Conservation (phyloP, 805 yeast species). For the Komagataella kurtzmanii region DNA sequence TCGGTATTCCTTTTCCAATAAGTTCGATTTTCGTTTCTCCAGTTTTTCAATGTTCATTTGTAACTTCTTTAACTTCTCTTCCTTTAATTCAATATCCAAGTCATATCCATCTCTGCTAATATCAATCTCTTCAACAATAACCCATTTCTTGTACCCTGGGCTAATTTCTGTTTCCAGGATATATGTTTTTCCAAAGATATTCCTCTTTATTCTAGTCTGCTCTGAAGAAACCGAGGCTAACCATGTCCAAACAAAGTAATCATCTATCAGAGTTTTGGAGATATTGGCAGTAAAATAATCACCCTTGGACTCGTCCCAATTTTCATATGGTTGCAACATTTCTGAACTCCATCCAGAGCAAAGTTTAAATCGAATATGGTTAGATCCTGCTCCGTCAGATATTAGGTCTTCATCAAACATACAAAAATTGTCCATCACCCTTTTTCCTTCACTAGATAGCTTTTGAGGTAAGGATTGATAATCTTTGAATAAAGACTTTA, state of each 20-base stretch:
- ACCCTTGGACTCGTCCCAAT: slow-evolving; percentile 2
- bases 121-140: slow-evolving; percentile 57
- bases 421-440: slow-evolving; percentile 31
- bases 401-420: slow-evolving; percentile 19
- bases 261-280: slow-evolving; percentile 61
- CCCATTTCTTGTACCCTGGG: slow-evolving; percentile 68
- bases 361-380: slow-evolving; percentile 14
- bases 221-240: slow-evolving; percentile 64
- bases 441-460: slow-evolving; percentile 60
- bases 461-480: slow-evolving; percentile 41
- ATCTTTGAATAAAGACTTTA: slow-evolving; percentile 59
- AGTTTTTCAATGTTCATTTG: slow-evolving; percentile 11
- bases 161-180: slow-evolving; percentile 72
- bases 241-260: slow-evolving; percentile 90
- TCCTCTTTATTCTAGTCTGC: slow-evolving; percentile 49
- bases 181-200: slow-evolving; percentile 67
- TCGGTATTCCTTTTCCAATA: neutral
- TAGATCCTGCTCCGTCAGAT: slow-evolving; percentile 22
- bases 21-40: neutral
- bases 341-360: slow-evolving; percentile 22
- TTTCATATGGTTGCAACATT: slow-evolving; percentile 7
- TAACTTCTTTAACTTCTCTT: slow-evolving; percentile 16
- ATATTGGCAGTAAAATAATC: slow-evolving; percentile 31
- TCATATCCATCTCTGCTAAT: slow-evolving; percentile 21
- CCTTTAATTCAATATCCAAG: slow-evolving; percentile 19